Base-by-base conservation (phyloP, 495 filamentous ascomycete genomes). In the Lichenothelia convexa region DNA sequence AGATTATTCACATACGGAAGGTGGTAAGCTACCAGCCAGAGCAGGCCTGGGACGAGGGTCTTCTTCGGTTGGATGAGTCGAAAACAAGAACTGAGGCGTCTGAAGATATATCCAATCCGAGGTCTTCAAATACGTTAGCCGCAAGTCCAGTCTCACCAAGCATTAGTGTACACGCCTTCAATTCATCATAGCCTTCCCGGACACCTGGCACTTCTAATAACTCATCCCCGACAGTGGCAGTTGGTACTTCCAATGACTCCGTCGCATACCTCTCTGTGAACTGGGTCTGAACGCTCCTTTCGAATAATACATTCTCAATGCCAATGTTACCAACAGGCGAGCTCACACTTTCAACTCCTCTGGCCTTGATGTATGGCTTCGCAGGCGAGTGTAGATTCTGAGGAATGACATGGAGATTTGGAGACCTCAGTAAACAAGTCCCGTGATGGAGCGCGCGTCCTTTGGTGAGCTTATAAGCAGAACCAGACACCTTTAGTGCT, bases 331-430 rank as follows among this genome's bases (percentile, higher is more conserved):
- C 63, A 12, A 95, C 71, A 0, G 77, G 71, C 13, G 82, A 89
- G 39, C 79, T 73, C 11, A 94, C 84, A 51, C 89, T 95, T 49
- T 87, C 82, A n/a, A 93, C 84, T 0, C 91, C 89, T 36, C 75
- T 70, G 0, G 85, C 82, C 38, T 68, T 70, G 40, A 95, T 73
- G 51, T 69, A 86, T 1, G 63, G 63, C 35, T 68, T 73, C 2
- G 78, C 80, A 0, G 80, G 80, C 37, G 80, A 81, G 23, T 67
- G 64, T 37, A 97, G 51, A 41, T 80, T 74, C 2, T 60, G 48
- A 7, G 69, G 64, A 5, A 94, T 71, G 24, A 58, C 51, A 20
- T 60, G 46, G n/a, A 94, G 59, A 46, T 84, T 74, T 4, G 70
- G 70, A 7, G 75, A 78, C 30, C 63, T 57, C 0, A 95, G 62